These are phyloP conservation scores for Cyclotella sp. DNA, from an alignment of 108 stramenopile genomes.

Conservation along the genomic window DNA sequence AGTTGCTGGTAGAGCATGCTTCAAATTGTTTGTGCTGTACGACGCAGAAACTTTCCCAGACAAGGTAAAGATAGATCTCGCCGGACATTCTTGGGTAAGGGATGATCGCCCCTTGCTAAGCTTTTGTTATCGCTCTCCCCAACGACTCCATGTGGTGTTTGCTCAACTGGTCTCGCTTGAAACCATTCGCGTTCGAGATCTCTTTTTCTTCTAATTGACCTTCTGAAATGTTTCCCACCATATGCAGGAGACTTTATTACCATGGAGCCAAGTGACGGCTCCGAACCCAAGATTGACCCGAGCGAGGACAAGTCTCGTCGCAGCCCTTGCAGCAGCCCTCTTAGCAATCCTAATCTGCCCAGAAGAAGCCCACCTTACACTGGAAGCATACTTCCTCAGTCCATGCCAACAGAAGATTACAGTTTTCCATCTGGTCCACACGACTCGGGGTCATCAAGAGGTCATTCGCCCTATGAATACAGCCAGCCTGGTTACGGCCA, in stretches of 20 bases:
- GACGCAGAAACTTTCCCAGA: no score
- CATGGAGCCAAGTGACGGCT: conserved; percentile 14
- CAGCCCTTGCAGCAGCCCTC: neutral
- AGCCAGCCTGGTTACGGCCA: conserved; percentile 7
- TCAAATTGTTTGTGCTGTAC: no score
- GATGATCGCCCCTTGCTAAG: no score
- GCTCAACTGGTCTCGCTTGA: no score
- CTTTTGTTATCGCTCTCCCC: no score
- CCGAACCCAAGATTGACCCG: conserved; percentile 11
- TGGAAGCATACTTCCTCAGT: conserved; percentile 25
- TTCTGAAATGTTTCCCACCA: neutral
- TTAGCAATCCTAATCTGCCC: neutral
- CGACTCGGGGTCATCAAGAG: conserved; percentile 12
- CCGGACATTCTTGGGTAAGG: no score
- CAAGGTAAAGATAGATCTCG: no score
- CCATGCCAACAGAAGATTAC: conserved; percentile 24
- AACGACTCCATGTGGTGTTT: no score
- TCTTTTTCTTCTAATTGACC: neutral
- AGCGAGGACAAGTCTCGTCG: conserved; percentile 6
- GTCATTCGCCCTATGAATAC: conserved; percentile 26
- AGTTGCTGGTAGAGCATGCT: no score
- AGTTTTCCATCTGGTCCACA: conserved; percentile 9
- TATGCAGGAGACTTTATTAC: neutral
- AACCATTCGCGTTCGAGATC: neutral
- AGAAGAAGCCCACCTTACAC: conserved; percentile 10